Conservation (phyloP, 2,329 filamentous ascomycete genomes). For the Beauveria medogensis region DNA sequence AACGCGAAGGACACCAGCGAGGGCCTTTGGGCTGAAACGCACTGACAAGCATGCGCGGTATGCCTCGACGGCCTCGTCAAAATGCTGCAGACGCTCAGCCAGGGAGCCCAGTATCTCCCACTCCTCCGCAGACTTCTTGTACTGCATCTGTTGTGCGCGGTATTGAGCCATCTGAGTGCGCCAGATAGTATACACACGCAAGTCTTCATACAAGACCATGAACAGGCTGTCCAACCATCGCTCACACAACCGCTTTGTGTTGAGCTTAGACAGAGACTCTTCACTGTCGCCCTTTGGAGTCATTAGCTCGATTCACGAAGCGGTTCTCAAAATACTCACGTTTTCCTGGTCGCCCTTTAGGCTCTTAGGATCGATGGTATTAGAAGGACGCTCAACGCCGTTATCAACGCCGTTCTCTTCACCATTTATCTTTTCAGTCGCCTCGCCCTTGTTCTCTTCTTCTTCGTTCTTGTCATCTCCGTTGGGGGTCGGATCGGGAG, state of each 20-base stretch:
- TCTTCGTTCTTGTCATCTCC: constrained; percentile 32
- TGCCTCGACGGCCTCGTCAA: constrained; percentile 84
- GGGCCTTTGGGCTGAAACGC: constrained; percentile 87
- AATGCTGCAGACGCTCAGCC: constrained; percentile 86
- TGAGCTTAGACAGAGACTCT: constrained; percentile 77
- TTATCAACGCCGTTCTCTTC: constrained; percentile 19
- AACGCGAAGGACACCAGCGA: constrained; percentile 73
- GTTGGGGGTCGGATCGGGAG: constrained; percentile 51
- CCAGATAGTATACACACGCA: constrained; percentile 99
- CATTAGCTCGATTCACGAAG: constrained; percentile 16
- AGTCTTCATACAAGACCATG: constrained; percentile 97
- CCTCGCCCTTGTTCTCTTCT: constrained; percentile 26
- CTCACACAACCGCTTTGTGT: constrained; percentile 95
- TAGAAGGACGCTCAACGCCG: constrained; percentile 66
- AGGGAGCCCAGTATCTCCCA: constrained; percentile 96
- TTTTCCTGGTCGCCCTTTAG: constrained; percentile 69
- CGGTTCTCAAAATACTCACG: constrained; percentile 34
- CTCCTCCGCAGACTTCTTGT: constrained; percentile 93
- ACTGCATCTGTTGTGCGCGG: constrained; percentile 84
- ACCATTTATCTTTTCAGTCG: constrained; percentile 31
- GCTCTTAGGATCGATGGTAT: constrained; percentile 68
- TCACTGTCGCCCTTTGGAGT: constrained; percentile 50
- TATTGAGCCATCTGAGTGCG: constrained; percentile 96
- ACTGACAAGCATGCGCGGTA: constrained; percentile 82
- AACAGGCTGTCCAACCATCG: constrained; percentile 97